These are phyloP conservation scores for Verticillium longisporum DNA, from an alignment of 2,329 filamentous ascomycete species.

Conservation along the genomic window DNA sequence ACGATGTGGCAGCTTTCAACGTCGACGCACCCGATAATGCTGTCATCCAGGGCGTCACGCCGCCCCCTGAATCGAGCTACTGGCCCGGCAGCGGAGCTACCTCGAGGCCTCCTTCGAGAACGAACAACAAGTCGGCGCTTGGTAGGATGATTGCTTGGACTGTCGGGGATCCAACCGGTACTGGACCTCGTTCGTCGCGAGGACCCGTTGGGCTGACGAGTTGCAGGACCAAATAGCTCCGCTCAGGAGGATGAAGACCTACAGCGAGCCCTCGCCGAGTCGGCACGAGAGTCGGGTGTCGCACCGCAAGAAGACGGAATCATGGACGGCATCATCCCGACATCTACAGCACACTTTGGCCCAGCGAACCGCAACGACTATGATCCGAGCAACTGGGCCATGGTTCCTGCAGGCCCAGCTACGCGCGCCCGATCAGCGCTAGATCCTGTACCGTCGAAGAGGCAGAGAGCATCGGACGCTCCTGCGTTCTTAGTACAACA, in stretches of 20 bases:
- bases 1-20: conserved; percentile 38
- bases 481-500: conserved; percentile 45
- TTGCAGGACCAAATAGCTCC: conserved; percentile 12
- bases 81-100: conserved; percentile 33
- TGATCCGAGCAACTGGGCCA: conserved; percentile 49
- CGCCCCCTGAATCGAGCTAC: conserved; percentile 29
- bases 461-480: conserved; percentile 32
- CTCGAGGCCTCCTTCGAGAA: conserved; percentile 56
- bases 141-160: conserved; percentile 43
- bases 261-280: conserved; percentile 48
- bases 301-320: conserved; percentile 45
- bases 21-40: conserved; percentile 43
- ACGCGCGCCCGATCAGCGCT: conserved; percentile 15
- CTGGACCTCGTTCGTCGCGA: conserved; percentile 1
- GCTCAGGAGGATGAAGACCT: conserved; percentile 49
- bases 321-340: conserved; percentile 25
- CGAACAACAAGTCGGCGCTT: conserved; percentile 50
- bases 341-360: conserved; percentile 43
- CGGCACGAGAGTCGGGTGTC: conserved; percentile 33
- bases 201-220: background rate
- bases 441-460: conserved; percentile 27
- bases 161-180: conserved; percentile 34
- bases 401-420: conserved; percentile 37
- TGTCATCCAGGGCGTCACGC: conserved; percentile 35
- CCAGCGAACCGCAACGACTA: conserved; percentile 52